Percentiles rank a stretch among this genome's conserved stretches.
Evolutionary conservation across 2,329 filamentous ascomycete genomes (phyloP).

Genomic region (Diaporthe vaccinii): DNA sequence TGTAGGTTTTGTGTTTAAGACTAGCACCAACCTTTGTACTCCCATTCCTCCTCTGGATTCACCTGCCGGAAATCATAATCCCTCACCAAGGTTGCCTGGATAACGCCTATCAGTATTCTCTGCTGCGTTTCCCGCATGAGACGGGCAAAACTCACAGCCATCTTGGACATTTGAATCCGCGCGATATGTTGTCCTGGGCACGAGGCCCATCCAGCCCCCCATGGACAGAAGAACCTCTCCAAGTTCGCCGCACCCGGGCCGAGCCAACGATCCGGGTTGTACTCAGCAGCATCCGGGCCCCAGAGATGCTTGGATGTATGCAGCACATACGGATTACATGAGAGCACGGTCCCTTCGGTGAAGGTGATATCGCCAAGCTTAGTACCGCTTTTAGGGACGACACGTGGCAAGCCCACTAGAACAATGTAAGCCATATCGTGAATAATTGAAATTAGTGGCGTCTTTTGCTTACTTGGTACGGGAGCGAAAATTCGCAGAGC

Average conservation of each 20-base stretch:
- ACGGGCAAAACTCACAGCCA: not conserved
- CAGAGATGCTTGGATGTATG: slow-evolving; percentile 47
- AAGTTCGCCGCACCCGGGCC: slow-evolving; percentile 35
- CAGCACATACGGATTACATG: slow-evolving; percentile 46
- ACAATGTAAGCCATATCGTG: not conserved
- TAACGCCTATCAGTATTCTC: not conserved
- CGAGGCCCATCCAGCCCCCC: slow-evolving; percentile 8
- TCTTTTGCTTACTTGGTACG: slow-evolving; percentile 40
- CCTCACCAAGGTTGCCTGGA: slow-evolving; percentile 21
- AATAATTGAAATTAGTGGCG: not conserved
- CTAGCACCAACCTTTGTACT: slow-evolving; percentile 39
- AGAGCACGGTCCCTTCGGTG: slow-evolving; percentile 47
- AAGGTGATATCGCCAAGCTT: slow-evolving; percentile 46
- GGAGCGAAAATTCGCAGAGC: slow-evolving; percentile 45
- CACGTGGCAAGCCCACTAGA: slow-evolving; percentile 48
- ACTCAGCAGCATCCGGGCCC: slow-evolving; percentile 44
- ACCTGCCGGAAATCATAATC: slow-evolving; percentile 43
- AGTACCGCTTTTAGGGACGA: slow-evolving; percentile 46
- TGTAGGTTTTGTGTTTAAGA: not conserved
- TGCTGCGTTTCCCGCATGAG: not conserved
- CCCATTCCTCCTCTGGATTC: slow-evolving; percentile 45
- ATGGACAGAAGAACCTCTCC: slow-evolving; percentile 43
- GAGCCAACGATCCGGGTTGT: slow-evolving; percentile 46
- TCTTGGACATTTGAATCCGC: slow-evolving; percentile 25
- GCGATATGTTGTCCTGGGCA: slow-evolving; percentile 29